These are phyloP conservation scores for Auriscalpium vulgare DNA, from an alignment of 768 basidiomycete species.

Conservation along the genomic window DNA sequence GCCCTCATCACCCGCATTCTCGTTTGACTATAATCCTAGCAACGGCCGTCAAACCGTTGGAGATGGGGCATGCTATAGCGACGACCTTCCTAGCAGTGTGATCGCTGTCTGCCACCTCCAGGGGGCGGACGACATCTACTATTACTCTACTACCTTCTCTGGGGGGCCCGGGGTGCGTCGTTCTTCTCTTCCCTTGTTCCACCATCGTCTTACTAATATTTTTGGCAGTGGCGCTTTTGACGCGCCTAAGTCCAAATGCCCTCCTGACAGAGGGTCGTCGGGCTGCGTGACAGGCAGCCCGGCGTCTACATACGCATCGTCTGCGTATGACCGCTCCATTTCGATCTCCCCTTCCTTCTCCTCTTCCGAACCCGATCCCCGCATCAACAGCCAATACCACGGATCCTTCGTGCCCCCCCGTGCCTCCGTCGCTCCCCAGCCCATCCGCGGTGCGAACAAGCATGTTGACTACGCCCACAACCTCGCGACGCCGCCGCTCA, in stretches of 20 bases:
- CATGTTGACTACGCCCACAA: constrained; percentile 21
- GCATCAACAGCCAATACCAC: constrained; percentile 26
- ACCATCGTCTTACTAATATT: neutral
- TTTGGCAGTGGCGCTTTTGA: constrained; percentile 86
- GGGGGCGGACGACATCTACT: constrained; percentile 77
- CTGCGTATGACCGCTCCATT: constrained; percentile 4
- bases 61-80: constrained; percentile 83
- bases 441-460: constrained; percentile 15
- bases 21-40: constrained; percentile 36
- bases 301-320: constrained; percentile 44
- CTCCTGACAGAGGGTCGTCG: constrained; percentile 92
- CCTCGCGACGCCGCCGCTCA: constrained; percentile 67
- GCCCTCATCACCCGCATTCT: neutral
- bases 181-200: neutral
- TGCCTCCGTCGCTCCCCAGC: constrained; percentile 16
- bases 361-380: constrained; percentile 23
- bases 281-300: constrained; percentile 91
- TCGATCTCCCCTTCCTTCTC: constrained; percentile 33
- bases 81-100: constrained; percentile 63
- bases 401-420: constrained; percentile 5
- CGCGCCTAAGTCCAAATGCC: constrained; percentile 86
- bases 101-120: constrained; percentile 82
- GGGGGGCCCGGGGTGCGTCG: constrained; percentile 75
- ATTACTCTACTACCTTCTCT: constrained; percentile 91
- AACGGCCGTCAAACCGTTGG: constrained; percentile 96